phyloP scores from a whole-genome alignment of 78 protist species.

The Polysphondylium violaceum region DNA sequence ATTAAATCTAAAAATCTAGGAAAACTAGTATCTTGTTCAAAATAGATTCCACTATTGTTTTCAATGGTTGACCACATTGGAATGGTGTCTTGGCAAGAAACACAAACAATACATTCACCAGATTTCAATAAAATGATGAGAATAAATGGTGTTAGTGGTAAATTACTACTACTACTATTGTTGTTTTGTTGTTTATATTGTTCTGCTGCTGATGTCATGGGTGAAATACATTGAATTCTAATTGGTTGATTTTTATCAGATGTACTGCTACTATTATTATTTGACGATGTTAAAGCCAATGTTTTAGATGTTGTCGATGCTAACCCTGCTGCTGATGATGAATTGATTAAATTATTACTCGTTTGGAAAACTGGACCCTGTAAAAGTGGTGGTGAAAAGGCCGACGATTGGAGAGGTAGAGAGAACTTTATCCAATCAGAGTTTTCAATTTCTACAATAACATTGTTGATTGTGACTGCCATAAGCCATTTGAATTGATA shows the following conservation, averaged over 20 bases:
- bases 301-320: background rate
- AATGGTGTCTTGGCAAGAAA: slow-evolving; percentile 34
- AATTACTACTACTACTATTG: background rate
- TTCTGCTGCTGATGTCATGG: background rate
- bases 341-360: background rate
- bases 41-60: background rate
- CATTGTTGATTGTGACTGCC: background rate
- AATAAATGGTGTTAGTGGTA: slow-evolving; percentile 4
- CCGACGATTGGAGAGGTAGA: background rate
- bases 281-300: background rate
- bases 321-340: background rate
- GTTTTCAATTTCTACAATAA: background rate
- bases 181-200: background rate
- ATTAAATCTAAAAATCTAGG: slow-evolving; percentile 18
- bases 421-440: slow-evolving; percentile 6
- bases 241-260: background rate
- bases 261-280: background rate
- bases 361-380: slow-evolving; percentile 31
- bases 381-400: background rate
- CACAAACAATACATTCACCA: slow-evolving; percentile 10
- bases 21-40: background rate
- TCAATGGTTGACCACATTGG: slow-evolving; percentile 40
- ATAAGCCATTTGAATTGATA: slow-evolving; percentile 30
- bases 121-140: slow-evolving; percentile 22
- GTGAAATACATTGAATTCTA: slow-evolving; percentile 8